A percentile compares a stretch with the other conserved stretches of the same genome.
Conservation (phyloP, 176 grass and related monocot genomes). For the maize (Zea mays) region Zm-B73-REFERENCE-NAM-5.0 NC_050100.1:13774001-13774500, state of each 20-base stretch:
- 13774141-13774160: not conserved
- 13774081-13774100: not conserved
- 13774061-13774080: not conserved
- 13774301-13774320: too few relatives aligned
- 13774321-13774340: too few relatives aligned
- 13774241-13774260: too few relatives aligned
- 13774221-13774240: too few relatives aligned
- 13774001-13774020: constrained; percentile 86
- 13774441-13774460: not conserved
- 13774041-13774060: not conserved
- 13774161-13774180: not conserved
- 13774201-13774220: too few relatives aligned
- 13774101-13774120: not conserved
- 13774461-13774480: not conserved
- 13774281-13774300: too few relatives aligned
- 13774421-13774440: too few relatives aligned
- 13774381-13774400: too few relatives aligned
- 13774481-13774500: not conserved
- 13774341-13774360: too few relatives aligned
- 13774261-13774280: too few relatives aligned
- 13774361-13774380: too few relatives aligned
- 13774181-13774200: not conserved
- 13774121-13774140: not conserved
- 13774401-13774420: too few relatives aligned
- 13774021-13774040: constrained; percentile 55